Conservation (phyloP, 148 eudicot species). For the Cornus florida region DNA sequence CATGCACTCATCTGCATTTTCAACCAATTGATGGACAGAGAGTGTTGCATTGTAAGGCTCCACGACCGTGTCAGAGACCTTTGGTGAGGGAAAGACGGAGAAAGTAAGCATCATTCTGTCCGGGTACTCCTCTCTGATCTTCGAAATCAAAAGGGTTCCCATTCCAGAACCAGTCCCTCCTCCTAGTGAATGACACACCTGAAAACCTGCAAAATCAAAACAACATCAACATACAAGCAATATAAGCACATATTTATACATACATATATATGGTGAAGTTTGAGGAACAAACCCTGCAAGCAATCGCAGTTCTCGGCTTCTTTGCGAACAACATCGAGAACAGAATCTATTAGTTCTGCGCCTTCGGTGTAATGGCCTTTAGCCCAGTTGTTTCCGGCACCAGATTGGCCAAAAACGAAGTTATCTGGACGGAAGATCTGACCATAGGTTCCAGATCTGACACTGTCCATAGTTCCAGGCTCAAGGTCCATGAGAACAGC, state of each 20-base stretch:
- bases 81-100: constrained; percentile 35
- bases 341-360: constrained; percentile 35
- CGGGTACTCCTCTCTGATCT: constrained; percentile 44
- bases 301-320: constrained; percentile 42
- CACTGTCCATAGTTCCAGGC: constrained; percentile 37
- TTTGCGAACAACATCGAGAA: constrained; percentile 36
- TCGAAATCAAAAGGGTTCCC: constrained; percentile 38
- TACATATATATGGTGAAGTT: not conserved
- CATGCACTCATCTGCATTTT: constrained; percentile 41
- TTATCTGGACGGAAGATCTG: constrained; percentile 32
- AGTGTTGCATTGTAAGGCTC: constrained; percentile 42
- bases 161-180: constrained; percentile 45
- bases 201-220: constrained; percentile 25
- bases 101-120: constrained; percentile 41
- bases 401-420: constrained; percentile 28
- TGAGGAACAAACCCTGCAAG: constrained; percentile 18
- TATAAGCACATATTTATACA: not conserved
- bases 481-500: constrained; percentile 38
- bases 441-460: constrained; percentile 31
- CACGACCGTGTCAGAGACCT: constrained; percentile 34
- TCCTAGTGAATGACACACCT: constrained; percentile 39
- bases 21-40: constrained; percentile 37
- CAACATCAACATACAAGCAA: not conserved
- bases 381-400: constrained; percentile 32
- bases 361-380: constrained; percentile 37